Conservation (phyloP, 1,284 basidiomycete species). For the Ustilago bromivora region DNA sequence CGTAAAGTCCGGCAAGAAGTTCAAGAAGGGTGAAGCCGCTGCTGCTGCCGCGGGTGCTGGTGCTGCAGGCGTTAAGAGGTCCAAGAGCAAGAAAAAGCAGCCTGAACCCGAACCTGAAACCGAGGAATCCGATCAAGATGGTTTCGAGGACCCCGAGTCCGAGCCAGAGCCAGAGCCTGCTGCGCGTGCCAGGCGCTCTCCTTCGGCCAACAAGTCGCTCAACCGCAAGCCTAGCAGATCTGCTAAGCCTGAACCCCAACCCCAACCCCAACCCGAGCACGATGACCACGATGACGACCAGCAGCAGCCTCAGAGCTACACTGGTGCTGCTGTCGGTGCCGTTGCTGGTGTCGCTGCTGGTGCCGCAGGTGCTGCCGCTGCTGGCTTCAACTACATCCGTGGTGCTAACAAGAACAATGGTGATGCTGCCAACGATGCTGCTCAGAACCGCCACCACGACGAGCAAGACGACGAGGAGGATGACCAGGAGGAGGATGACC, state of each 20-base stretch:
- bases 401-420: conserved; percentile 33
- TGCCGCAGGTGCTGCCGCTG: conserved; percentile 52
- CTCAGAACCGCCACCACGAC: conserved; percentile 36
- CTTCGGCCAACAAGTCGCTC: conserved; percentile 34
- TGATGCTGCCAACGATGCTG: conserved; percentile 17
- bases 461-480: conserved; percentile 14
- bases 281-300: conserved; percentile 36
- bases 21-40: conserved; percentile 29
- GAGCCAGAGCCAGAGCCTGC: conserved; percentile 26
- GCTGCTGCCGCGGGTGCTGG: conserved; percentile 46
- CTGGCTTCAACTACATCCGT: conserved; percentile 53
- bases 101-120: conserved; percentile 44
- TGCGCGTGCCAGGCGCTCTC: conserved; percentile 27
- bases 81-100: conserved; percentile 49
- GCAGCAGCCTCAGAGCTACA: conserved; percentile 56
- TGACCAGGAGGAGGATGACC: conserved; percentile 51
- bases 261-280: conserved; percentile 32
- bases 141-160: conserved; percentile 31
- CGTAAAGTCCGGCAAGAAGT: conserved; percentile 15
- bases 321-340: conserved; percentile 58
- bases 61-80: conserved; percentile 31
- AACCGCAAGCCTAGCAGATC: conserved; percentile 44
- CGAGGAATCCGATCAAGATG: conserved; percentile 35
- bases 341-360: conserved; percentile 59
- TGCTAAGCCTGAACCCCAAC: conserved; percentile 29